Evolutionary conservation across 75 land plant genomes (phyloP).

Genomic region (Selaginella tamariscina): DNA sequence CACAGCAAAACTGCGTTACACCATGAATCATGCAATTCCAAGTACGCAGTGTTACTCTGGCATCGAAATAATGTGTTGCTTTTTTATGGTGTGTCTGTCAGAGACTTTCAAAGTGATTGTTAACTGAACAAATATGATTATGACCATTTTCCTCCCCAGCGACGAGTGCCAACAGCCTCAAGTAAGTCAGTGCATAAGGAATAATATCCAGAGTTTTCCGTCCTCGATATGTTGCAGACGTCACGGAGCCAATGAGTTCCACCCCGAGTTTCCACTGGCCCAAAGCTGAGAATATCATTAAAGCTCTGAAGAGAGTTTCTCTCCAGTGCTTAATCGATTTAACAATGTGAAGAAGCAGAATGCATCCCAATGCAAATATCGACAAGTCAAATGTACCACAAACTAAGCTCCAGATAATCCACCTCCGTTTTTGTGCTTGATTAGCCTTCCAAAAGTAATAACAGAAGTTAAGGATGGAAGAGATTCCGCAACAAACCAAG

Average conservation of each 20-base stretch:
- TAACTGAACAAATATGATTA: too few species aligned
- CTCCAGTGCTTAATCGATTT: slow-evolving; percentile 8
- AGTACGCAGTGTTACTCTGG: too few species aligned
- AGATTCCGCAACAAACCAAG: background rate
- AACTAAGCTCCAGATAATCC: background rate
- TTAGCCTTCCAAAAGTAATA: slow-evolving; percentile 2
- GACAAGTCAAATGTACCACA: slow-evolving; percentile 1
- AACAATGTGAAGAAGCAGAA: background rate
- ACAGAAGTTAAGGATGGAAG: background rate
- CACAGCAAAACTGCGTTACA: too few species aligned
- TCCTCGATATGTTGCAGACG: background rate
- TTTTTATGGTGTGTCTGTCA: too few species aligned
- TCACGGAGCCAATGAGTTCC: background rate
- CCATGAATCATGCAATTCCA: too few species aligned
- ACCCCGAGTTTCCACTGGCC: slow-evolving; percentile 12
- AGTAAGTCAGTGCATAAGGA: slow-evolving; percentile 6
- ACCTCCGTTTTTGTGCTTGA: background rate
- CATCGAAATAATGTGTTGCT: too few species aligned
- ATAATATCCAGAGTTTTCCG: background rate
- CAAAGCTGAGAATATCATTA: background rate
- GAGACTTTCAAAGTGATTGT: too few species aligned
- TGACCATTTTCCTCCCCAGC: slow-evolving; percentile 12
- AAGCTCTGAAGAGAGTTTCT: background rate
- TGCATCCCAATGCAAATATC: background rate
- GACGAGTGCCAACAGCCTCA: slow-evolving; percentile 10